Evolutionary conservation across 768 basidiomycete species (phyloP).

Genomic region (Gymnopilus junonius): DNA sequence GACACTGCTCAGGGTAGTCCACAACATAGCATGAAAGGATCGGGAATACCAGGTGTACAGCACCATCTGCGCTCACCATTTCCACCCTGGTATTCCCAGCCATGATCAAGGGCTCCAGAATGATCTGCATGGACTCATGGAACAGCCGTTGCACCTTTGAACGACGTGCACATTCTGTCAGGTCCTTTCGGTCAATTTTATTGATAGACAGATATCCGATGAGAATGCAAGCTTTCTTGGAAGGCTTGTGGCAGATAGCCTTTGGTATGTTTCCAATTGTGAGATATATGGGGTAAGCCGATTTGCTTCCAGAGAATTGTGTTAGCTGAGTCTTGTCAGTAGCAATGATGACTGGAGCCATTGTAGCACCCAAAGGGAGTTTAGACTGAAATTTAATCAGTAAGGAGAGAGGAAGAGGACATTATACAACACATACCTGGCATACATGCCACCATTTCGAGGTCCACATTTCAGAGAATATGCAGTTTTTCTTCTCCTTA

Average conservation of each 20-base stretch:
- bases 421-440: too few relatives aligned
- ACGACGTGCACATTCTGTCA: constrained; percentile 9
- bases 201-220: too few relatives aligned
- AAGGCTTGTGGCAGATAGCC: constrained; percentile 10
- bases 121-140: constrained; percentile 28
- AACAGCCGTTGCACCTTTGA: constrained; percentile 33
- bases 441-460: too few relatives aligned
- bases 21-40: too few relatives aligned
- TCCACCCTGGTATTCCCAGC: too few relatives aligned
- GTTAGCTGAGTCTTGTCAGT: too few relatives aligned
- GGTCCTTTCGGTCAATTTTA: constrained; percentile 27
- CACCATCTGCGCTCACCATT: too few relatives aligned
- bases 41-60: too few relatives aligned
- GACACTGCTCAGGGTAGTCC: too few relatives aligned
- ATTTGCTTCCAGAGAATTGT: too few relatives aligned
- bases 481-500: constrained; percentile 6
- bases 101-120: too few relatives aligned
- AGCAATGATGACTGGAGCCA: constrained; percentile 43
- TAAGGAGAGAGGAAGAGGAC: constrained; percentile 16
- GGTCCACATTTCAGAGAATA: constrained; percentile 39
- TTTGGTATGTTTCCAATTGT: constrained; percentile 44
- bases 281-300: constrained; percentile 45
- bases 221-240: too few relatives aligned
- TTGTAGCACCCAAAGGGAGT: not conserved
- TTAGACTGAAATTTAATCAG: not conserved